Conservation (phyloP, 495 filamentous ascomycete genomes). For the Rhypophila decipiens region DNA sequence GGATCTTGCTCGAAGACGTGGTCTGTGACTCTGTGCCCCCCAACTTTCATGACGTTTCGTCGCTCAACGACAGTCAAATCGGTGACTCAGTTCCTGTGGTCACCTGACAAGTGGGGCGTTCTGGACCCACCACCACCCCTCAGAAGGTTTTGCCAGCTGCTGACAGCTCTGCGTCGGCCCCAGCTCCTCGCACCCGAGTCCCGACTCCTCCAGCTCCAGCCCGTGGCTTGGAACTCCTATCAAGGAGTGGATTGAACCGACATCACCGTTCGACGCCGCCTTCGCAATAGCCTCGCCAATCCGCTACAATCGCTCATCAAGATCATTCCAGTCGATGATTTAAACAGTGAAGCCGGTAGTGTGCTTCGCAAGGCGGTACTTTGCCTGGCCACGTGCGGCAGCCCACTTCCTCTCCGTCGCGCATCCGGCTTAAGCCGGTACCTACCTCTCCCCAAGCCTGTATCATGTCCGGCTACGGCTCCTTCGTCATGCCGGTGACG, state of each 20-base stretch:
- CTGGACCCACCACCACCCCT: not conserved
- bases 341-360: not conserved
- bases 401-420: not conserved
- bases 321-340: no score
- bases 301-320: no score
- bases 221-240: no score
- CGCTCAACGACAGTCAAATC: not conserved
- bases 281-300: not conserved
- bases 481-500: constrained; percentile 37
- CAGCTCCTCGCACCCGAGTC: not conserved
- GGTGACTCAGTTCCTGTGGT: constrained; percentile 25
- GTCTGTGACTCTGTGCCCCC: not conserved
- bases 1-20: constrained; percentile 5
- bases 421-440: not conserved
- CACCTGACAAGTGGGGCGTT: constrained; percentile 27
- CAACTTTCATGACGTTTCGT: constrained; percentile 23
- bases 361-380: constrained; percentile 2
- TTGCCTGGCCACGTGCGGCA: constrained; percentile 3
- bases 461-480: constrained; percentile 31
- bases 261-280: not conserved
- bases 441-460: not conserved
- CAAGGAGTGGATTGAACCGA: no score
- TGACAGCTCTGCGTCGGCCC: constrained; percentile 7
- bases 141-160: constrained; percentile 4
- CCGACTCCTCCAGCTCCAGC: not conserved